phyloP scores from a whole-genome alignment of 768 basidiomycete genomes.

The Psilocybe sp. region DNA sequence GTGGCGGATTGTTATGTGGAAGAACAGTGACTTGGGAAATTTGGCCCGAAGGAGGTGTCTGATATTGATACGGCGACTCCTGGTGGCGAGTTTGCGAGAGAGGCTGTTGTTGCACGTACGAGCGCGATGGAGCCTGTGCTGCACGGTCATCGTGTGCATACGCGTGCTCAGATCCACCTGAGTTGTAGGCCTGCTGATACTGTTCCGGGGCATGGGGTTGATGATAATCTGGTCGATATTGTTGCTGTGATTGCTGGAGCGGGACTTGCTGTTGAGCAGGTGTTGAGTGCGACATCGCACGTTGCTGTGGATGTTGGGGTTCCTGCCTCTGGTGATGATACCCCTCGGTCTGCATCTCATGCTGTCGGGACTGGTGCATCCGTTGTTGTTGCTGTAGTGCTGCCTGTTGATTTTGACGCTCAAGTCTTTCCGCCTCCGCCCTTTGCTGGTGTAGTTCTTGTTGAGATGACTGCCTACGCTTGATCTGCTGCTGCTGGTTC shows the following conservation, averaged over 20 bases:
- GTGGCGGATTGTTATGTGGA: slow-evolving; percentile 9
- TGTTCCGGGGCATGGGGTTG: slow-evolving; percentile 16
- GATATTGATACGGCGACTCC: slow-evolving; percentile 12
- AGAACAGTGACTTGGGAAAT: not conserved
- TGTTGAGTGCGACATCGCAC: slow-evolving; percentile 12
- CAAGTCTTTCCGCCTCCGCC: slow-evolving; percentile 22
- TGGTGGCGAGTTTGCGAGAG: slow-evolving; percentile 20
- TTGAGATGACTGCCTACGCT: slow-evolving; percentile 11
- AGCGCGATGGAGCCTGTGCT: not conserved
- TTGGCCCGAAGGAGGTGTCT: slow-evolving; percentile 4
- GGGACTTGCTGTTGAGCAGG: slow-evolving; percentile 12
- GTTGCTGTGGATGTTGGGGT: slow-evolving; percentile 17
- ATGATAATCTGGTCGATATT: slow-evolving; percentile 16
- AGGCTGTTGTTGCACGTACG: too few species aligned
- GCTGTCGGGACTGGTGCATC: slow-evolving; percentile 20
- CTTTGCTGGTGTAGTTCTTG: slow-evolving; percentile 24
- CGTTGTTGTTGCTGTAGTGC: slow-evolving; percentile 16
- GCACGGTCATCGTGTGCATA: slow-evolving; percentile 3
- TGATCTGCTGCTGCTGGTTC: slow-evolving; percentile 25
- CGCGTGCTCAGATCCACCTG: slow-evolving; percentile 8
- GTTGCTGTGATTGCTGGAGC: slow-evolving; percentile 15
- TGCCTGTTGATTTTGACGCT: slow-evolving; percentile 14
- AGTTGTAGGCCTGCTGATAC: slow-evolving; percentile 13
- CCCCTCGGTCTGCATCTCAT: slow-evolving; percentile 7
- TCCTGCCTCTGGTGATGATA: slow-evolving; percentile 15